Evolutionary conservation across 208 protist species (phyloP).

Genomic region (Trypanosoma melophagium): DNA sequence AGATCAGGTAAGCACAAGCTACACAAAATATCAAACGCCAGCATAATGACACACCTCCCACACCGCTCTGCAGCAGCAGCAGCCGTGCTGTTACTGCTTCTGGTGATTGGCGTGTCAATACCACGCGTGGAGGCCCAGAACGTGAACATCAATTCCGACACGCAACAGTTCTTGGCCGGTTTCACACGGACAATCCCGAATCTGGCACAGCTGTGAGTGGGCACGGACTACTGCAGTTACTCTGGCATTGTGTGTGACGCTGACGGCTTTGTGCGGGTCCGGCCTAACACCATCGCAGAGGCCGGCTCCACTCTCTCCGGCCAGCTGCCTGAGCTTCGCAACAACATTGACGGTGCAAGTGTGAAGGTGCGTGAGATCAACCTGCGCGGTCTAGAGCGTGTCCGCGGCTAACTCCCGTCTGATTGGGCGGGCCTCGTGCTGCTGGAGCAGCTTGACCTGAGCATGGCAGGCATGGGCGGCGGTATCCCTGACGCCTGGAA

Average conservation of each 20-base stretch:
- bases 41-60: background rate
- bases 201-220: background rate
- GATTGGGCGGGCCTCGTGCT: background rate
- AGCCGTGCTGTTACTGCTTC: background rate
- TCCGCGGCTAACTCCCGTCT: slow-evolving; percentile 15
- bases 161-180: background rate
- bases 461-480: no score
- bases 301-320: background rate
- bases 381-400: background rate
- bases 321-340: background rate
- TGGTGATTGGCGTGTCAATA: background rate
- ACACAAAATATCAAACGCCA: background rate
- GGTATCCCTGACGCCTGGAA: no score
- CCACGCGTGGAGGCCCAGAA: background rate
- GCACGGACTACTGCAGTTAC: background rate
- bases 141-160: background rate
- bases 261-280: background rate
- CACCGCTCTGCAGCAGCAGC: background rate
- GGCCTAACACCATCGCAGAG: background rate
- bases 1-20: background rate
- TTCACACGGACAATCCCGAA: background rate
- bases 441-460: no score
- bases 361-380: slow-evolving; percentile 3
- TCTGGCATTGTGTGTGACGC: background rate
- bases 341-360: background rate